phyloP scores from a whole-genome alignment of 768 basidiomycete genomes.

The Tephrocybe sp. region DNA sequence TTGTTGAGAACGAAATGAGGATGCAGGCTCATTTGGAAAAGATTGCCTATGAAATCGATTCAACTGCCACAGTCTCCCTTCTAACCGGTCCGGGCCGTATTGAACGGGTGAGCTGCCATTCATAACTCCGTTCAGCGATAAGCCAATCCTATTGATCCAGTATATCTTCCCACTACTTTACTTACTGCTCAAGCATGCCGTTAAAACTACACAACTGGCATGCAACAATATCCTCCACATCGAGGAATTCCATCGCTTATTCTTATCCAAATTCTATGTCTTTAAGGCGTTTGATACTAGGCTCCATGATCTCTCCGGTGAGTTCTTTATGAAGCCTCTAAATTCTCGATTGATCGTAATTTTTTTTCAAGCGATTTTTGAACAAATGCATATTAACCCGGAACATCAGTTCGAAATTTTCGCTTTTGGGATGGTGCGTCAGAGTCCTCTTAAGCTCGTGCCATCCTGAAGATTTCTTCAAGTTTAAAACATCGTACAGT shows the following conservation, averaged over 20 bases:
- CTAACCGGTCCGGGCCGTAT: not conserved
- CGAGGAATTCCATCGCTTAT: not conserved
- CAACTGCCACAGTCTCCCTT: not conserved
- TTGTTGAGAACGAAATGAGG: not conserved
- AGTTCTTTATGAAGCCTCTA: no score
- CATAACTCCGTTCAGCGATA: no score
- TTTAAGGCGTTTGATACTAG: not conserved
- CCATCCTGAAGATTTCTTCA: no score
- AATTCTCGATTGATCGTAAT: not conserved
- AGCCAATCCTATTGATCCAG: not conserved
- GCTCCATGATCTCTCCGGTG: slow-evolving; percentile 2
- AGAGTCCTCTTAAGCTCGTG: not conserved
- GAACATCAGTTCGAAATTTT: slow-evolving; percentile 1
- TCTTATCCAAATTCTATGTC: not conserved
- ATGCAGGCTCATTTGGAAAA: not conserved
- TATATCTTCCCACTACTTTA: slow-evolving; percentile 5
- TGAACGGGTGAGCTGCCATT: not conserved
- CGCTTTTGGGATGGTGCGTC: slow-evolving; percentile 8
- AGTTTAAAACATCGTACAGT: no score
- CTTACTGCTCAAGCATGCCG: not conserved
- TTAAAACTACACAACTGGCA: not conserved
- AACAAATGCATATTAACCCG: slow-evolving; percentile 2
- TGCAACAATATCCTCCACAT: not conserved
- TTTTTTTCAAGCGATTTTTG: slow-evolving; percentile 4
- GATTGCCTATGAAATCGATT: not conserved